Evolutionary conservation across 2,329 filamentous ascomycete genomes (phyloP), one percentile per base, ranked within the genome.

Genomic region (Pseudocercospora ulei): DNA sequence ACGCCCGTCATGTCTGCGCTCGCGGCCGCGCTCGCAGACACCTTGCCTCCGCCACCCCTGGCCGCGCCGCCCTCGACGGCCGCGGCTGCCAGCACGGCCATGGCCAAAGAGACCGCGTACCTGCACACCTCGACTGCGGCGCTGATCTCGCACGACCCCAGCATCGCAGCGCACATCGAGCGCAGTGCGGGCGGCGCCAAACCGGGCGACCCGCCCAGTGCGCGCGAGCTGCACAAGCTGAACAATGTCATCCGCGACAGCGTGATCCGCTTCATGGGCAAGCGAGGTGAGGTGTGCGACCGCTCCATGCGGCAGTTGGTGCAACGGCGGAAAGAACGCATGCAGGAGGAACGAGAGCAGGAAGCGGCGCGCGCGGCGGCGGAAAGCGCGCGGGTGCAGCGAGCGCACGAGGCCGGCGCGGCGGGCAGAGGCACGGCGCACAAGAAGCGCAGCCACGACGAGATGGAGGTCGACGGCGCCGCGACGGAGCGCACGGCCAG

Each of bases 251-350:
- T 84, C 53, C 78, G 83, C 52, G 71, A 72, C 48, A 59, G 56
- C 12, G 57, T 68, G 5, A 55, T 67, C 23, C 59, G 57, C 38
- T 61, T 61, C 47, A 58, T 68, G 44, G 60, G 58, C 43, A 60
- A 59, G 33, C 72, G 82, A 34, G 76, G 74, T 26, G 69, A 71
- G 13, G 73, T 75, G 47, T 85, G 79, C 59, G 81, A 87, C 54
- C 71, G 75, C 22, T 78, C 78, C 22, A 82, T 88, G 75, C 67
- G 82, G 39, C 69, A 82, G 49, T 65, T 86, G 39, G 74, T 78
- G 4, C 69, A 71, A 52, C 71, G 72, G 56, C 70, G 78, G 36
- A 82, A 83, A 58, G 72, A 76, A 43, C 64, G 70, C 25, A 59
- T 66, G 30, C 69, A 75, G 39, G 71, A 72, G 23, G 68, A 70